Base-by-base conservation (phyloP, 1,284 basidiomycete species). In the Melampsora americana region DNA sequence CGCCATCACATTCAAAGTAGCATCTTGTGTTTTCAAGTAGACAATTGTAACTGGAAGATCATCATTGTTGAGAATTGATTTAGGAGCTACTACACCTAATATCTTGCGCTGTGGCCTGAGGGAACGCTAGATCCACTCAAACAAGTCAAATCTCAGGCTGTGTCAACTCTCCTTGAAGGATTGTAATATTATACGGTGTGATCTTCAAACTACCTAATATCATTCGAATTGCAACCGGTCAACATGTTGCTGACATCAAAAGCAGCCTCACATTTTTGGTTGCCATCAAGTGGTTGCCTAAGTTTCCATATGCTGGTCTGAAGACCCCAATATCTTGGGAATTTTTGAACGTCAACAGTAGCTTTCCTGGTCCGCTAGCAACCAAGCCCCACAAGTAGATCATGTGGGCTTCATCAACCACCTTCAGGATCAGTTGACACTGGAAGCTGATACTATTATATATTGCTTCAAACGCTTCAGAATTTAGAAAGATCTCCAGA, bases 161-260 rank as follows among this genome's bases (percentile, higher is more conserved):
- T 66, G 35, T 66, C 14, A 67, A 42, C n/a, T 67, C 66, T 28
- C 39, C 44, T n/a, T 35, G 35, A 35, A 35, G 35, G 35, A 35
- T 35, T 3, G 35, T 35, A 35, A 35, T 35, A 9, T 35, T 35
- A 35, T 35, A 35, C 9, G 35, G 35, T 35, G 35, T 35, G 35
- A 71, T 23, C n/a, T 71, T 71, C 23, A 71, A 50, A n/a, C 48
- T 71, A 5, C 48, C 3, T 18, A 61, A 44, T 42, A 71, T 71
- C 20, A 60, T 56, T 44, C 16, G 16, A 30, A 71, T 46, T 60
- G 69, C 69, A 9, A 20, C 35, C 16, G 69, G 69, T 12, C 46
- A 23, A 53, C 46, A 68, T 2, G 66, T 53, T 20, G 46, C 66
- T 11, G 66, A 68, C 28, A 56, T 53, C 16, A 71, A 30, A 12